A percentile compares a stretch with the other conserved stretches of the same genome.
Conservation (phyloP, 352 stramenopile genomes). For the Pythium myriotylum region DNA sequence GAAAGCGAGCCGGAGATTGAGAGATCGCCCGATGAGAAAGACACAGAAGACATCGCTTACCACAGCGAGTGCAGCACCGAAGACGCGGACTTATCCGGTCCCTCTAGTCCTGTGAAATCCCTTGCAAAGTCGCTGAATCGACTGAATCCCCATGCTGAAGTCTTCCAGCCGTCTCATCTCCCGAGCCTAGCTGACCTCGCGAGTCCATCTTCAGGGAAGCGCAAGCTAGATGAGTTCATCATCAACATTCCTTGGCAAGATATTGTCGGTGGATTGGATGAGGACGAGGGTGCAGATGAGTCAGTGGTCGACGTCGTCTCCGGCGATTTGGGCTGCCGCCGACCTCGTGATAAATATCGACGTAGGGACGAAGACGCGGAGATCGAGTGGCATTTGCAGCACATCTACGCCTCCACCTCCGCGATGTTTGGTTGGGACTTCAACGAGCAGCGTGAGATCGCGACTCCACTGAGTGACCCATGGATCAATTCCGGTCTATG, state of each 20-base stretch:
- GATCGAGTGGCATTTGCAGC: constrained; percentile 68
- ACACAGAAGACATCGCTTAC: constrained; percentile 11
- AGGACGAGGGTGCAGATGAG: not conserved
- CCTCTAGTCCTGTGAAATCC: constrained; percentile 19
- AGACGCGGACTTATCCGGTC: constrained; percentile 24
- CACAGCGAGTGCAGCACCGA: constrained; percentile 28
- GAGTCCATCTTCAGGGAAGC: constrained; percentile 43
- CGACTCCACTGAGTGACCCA: constrained; percentile 23
- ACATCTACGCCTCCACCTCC: constrained; percentile 75
- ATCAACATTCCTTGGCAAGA: constrained; percentile 42
- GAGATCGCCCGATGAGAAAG: constrained; percentile 20
- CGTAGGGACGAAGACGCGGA: constrained; percentile 51
- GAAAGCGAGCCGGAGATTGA: constrained; percentile 4
- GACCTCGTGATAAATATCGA: constrained; percentile 26
- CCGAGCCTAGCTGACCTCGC: constrained; percentile 7
- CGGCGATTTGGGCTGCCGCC: constrained; percentile 19
- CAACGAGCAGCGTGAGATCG: constrained; percentile 51
- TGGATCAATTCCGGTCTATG: constrained; percentile 63
- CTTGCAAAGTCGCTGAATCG: constrained; percentile 12
- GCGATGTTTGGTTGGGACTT: constrained; percentile 83
- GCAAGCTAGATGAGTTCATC: constrained; percentile 76
- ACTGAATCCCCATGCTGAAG: constrained; percentile 63
- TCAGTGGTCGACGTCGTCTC: not conserved
- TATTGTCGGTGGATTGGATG: constrained; percentile 11
- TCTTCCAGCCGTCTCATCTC: constrained; percentile 45